A percentile compares a stretch with the other conserved stretches of the same genome.
phyloP scores from a whole-genome alignment of 352 stramenopile species.

The Aphanomyces stellatus region DNA sequence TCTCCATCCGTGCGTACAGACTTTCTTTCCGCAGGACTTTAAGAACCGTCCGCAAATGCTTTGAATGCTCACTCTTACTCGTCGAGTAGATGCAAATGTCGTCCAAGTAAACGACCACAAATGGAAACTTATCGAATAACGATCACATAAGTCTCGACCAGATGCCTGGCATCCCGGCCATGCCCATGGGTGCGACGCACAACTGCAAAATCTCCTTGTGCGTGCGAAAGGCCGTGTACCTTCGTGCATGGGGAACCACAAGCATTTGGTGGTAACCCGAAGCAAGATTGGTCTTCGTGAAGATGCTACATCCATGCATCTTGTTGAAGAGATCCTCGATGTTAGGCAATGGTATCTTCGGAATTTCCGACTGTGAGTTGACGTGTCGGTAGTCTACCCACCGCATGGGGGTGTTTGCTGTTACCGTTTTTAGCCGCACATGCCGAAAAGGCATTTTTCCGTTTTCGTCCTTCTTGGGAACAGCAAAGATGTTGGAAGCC shows the following conservation, averaged over 20 bases:
- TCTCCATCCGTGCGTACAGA: constrained; percentile 1
- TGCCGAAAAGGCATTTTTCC: neutral
- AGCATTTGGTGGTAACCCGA: constrained; percentile 18
- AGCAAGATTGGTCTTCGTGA: neutral
- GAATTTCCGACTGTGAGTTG: constrained; percentile 14
- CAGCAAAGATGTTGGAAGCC: constrained; percentile 18
- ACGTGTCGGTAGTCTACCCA: too few species aligned
- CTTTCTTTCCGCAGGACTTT: neutral
- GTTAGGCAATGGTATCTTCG: constrained; percentile 21
- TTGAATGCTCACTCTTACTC: neutral
- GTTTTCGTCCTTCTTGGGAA: neutral
- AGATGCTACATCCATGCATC: constrained; percentile 8
- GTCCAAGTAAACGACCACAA: constrained; percentile 7
- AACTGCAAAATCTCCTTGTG: constrained; percentile 15
- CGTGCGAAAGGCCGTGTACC: constrained; percentile 18
- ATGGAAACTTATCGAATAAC: constrained; percentile 9
- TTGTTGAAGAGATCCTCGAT: constrained; percentile 25
- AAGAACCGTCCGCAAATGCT: neutral
- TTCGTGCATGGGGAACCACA: neutral
- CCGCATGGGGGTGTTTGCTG: neutral
- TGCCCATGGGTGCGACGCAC: constrained; percentile 15
- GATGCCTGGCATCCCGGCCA: constrained; percentile 8
- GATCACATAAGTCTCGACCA: constrained; percentile 16
- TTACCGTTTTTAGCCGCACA: constrained; percentile 17
- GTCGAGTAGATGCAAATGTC: constrained; percentile 10